These are phyloP conservation scores for Scheffersomyces amazonensis DNA, from an alignment of 805 yeast species.

Conservation along the genomic window DNA sequence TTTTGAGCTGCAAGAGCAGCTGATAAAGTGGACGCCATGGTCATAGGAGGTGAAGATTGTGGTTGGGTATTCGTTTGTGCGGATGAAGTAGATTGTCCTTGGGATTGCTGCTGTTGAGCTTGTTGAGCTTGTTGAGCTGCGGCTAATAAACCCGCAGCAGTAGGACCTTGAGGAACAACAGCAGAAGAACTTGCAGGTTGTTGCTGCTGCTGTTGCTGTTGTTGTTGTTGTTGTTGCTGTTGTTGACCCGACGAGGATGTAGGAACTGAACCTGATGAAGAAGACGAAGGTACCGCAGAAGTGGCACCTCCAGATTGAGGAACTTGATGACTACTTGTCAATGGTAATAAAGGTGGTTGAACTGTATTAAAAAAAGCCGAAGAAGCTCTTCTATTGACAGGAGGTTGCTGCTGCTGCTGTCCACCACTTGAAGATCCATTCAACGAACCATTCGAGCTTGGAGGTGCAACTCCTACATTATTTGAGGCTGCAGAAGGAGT, in stretches of 20 bases:
- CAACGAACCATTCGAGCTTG: conserved; percentile 1
- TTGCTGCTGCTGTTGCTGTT: conserved; percentile 2
- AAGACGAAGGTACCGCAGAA: conserved; percentile 16
- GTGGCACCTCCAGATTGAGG: conserved; percentile 13
- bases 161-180: conserved; percentile 6
- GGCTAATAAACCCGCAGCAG: conserved; percentile 6
- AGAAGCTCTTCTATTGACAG: conserved; percentile 50
- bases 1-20: conserved; percentile 5
- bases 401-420: conserved; percentile 2
- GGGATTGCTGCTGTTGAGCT: conserved; percentile 7
- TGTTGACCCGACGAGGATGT: conserved; percentile 5
- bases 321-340: conserved; percentile 10
- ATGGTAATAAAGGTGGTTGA: conserved; percentile 10
- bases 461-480: conserved; percentile 4
- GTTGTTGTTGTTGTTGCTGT: conserved; percentile 8
- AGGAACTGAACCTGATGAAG: conserved; percentile 10
- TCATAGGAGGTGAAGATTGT: background rate
- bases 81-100: conserved; percentile 6
- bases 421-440: conserved; percentile 4
- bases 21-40: conserved; percentile 1
- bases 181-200: background rate
- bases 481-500: background rate
- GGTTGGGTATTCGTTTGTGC: conserved; percentile 2
- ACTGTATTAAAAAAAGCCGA: conserved; percentile 47
- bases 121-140: conserved; percentile 4